phyloP scores from a whole-genome alignment of 139 green algal genomes.

The Closterium sp. region DNA sequence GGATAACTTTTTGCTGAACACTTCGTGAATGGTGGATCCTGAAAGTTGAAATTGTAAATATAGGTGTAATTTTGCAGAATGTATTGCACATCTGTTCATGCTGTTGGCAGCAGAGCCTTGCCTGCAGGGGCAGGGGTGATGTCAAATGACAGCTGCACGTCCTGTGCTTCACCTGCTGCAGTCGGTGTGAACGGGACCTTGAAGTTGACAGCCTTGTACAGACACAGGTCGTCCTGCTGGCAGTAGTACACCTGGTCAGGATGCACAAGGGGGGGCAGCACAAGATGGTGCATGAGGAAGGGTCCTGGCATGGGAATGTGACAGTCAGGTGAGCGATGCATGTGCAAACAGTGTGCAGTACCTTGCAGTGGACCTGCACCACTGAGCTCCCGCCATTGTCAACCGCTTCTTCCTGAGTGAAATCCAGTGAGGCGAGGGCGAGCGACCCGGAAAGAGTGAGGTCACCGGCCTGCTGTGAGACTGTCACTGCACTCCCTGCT shows the following conservation, averaged over 20 bases:
- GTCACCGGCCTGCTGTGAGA: background rate
- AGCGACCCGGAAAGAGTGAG: background rate
- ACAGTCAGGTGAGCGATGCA: background rate
- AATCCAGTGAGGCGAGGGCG: background rate
- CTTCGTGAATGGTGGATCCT: too few relatives aligned
- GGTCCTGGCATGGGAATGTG: background rate
- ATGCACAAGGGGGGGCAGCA: background rate
- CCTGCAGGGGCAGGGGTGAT: background rate
- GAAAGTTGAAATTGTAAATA: background rate
- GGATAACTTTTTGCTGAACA: background rate
- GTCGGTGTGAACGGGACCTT: slow-evolving; percentile 58
- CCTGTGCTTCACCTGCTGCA: background rate
- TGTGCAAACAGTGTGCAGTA: background rate
- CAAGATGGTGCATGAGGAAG: background rate
- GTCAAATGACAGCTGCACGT: background rate
- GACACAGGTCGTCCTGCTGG: slow-evolving; percentile 68
- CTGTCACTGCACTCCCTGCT: background rate
- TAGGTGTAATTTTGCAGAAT: background rate
- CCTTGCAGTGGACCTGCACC: slow-evolving; percentile 2
- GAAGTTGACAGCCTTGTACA: slow-evolving; percentile 72
- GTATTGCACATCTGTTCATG: background rate
- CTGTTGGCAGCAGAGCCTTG: background rate
- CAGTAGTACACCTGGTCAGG: slow-evolving; percentile 71
- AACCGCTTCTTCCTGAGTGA: background rate
- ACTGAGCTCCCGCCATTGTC: background rate